phyloP scores from a whole-genome alignment of 352 stramenopile genomes.

The Phytophthora boehmeriae region DNA sequence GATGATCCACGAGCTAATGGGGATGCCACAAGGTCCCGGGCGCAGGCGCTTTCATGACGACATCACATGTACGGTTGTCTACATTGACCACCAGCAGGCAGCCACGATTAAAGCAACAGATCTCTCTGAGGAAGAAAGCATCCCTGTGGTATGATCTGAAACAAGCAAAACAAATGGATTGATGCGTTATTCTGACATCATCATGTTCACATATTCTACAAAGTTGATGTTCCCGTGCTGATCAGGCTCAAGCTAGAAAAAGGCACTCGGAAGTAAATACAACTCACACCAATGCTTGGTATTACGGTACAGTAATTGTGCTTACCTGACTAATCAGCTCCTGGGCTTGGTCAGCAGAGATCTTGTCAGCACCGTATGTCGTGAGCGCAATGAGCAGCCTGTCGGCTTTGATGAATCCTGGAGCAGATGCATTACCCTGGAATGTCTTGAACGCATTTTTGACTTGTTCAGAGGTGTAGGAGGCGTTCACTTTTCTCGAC shows the following conservation, averaged over 20 bases:
- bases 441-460: constrained; percentile 90
- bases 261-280: constrained; percentile 12
- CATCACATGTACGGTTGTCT: constrained; percentile 82
- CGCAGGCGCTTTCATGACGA: constrained; percentile 76
- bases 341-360: constrained; percentile 90
- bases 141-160: constrained; percentile 10
- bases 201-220: constrained; percentile 95
- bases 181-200: constrained; percentile 86
- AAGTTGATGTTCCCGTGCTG: constrained; percentile 94
- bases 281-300: neutral
- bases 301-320: neutral
- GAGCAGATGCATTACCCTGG: constrained; percentile 63
- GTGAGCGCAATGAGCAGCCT: constrained; percentile 86
- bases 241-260: constrained; percentile 88
- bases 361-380: constrained; percentile 90
- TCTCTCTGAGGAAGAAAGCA: constrained; percentile 10
- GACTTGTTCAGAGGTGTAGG: constrained; percentile 93
- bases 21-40: constrained; percentile 49
- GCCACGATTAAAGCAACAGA: constrained; percentile 13
- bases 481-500: constrained; percentile 94
- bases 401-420: constrained; percentile 86
- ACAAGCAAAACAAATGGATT: constrained; percentile 6
- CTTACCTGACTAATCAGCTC: constrained; percentile 90
- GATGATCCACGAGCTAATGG: constrained; percentile 72
- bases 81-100: constrained; percentile 40